Conservation (phyloP, 2,329 filamentous ascomycete species). For the Claviceps quebecensis region DNA sequence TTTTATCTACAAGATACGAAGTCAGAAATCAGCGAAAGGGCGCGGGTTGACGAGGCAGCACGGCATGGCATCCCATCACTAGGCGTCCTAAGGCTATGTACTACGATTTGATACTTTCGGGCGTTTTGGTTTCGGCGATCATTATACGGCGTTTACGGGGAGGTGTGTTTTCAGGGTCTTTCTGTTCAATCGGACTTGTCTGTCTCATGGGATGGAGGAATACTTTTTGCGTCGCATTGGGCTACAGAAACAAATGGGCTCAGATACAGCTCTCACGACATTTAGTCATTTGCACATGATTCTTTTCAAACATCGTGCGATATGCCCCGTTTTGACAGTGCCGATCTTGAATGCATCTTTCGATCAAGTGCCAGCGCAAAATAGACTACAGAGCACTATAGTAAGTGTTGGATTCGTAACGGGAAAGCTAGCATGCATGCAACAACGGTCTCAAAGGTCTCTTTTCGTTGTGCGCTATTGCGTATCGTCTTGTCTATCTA, state of each 20-base stretch:
- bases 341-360: too few species aligned
- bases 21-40: slow-evolving; percentile 16
- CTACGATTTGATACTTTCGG: background rate
- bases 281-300: background rate
- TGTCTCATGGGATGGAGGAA: background rate
- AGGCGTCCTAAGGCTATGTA: slow-evolving; percentile 30
- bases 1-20: slow-evolving; percentile 54
- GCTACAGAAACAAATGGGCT: too few species aligned
- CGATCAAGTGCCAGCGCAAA: too few species aligned
- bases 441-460: too few species aligned
- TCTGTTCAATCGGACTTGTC: background rate
- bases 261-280: background rate
- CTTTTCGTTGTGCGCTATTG: too few species aligned
- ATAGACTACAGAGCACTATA: too few species aligned
- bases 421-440: too few species aligned
- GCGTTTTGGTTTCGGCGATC: background rate
- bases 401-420: too few species aligned
- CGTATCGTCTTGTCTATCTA: too few species aligned
- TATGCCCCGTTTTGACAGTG: background rate
- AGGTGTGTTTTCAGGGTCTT: background rate
- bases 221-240: background rate
- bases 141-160: background rate
- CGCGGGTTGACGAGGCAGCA: slow-evolving; percentile 13
- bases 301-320: background rate
- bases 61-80: slow-evolving; percentile 23